phyloP scores from a whole-genome alignment of 2,329 filamentous ascomycete genomes.

The Pseudocercospora pini-densiflorae region DNA sequence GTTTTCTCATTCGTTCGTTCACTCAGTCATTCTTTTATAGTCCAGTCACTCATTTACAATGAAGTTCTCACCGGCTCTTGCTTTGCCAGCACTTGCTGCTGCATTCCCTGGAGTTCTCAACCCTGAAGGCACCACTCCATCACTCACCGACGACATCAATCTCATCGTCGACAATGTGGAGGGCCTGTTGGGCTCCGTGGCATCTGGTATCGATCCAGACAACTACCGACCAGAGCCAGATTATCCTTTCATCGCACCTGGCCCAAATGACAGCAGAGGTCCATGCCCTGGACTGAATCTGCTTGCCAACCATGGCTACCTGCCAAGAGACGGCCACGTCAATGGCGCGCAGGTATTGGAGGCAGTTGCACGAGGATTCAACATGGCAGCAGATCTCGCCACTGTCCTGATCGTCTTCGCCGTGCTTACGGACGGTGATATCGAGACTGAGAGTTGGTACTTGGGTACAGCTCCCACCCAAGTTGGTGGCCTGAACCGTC shows the following conservation, averaged over 20 bases:
- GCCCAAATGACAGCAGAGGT: constrained; percentile 38
- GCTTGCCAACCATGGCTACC: constrained; percentile 48
- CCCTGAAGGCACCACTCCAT: constrained; percentile 15
- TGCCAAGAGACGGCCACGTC: constrained; percentile 46
- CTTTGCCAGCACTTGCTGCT: constrained; percentile 19
- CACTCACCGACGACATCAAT: too few species aligned
- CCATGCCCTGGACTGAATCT: constrained; percentile 48
- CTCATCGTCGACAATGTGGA: constrained; percentile 12
- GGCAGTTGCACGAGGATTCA: constrained; percentile 40
- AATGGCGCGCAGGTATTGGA: constrained; percentile 41
- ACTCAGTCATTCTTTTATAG: too few species aligned
- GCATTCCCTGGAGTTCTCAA: constrained; percentile 15
- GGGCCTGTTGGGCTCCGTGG: constrained; percentile 31
- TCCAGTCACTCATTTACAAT: not conserved
- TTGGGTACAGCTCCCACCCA: constrained; percentile 32
- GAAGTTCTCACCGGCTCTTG: constrained; percentile 1
- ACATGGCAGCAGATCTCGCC: constrained; percentile 46
- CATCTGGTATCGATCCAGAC: constrained; percentile 30
- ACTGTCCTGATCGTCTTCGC: constrained; percentile 43
- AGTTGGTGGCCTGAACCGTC: constrained; percentile 37
- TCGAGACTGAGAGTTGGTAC: constrained; percentile 34
- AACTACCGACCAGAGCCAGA: constrained; percentile 36
- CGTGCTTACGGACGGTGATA: constrained; percentile 36
- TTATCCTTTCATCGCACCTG: constrained; percentile 32
- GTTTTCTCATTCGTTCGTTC: not conserved